phyloP scores from a whole-genome alignment of 768 basidiomycete species.

The Tubosaeta sp. region DNA sequence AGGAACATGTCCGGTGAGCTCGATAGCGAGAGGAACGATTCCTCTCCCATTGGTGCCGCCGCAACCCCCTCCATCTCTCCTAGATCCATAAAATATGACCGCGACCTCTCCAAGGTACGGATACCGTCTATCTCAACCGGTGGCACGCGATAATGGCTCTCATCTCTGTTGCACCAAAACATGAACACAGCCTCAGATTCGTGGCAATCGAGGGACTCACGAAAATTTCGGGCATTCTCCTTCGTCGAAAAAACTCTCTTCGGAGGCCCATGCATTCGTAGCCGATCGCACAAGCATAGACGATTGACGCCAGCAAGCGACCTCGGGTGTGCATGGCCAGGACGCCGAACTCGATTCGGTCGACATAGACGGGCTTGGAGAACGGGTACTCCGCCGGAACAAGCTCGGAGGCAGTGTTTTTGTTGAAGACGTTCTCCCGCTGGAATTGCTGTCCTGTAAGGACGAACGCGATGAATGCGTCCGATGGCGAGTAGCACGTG shows the following conservation, averaged over 20 bases:
- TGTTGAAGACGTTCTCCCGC: neutral
- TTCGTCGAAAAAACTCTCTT: neutral
- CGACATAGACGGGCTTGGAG: neutral
- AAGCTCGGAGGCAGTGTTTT: slow-evolving; percentile 8
- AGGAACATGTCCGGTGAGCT: slow-evolving; percentile 29
- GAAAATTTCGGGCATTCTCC: neutral
- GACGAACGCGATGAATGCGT: slow-evolving; percentile 9
- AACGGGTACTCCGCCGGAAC: slow-evolving; percentile 1
- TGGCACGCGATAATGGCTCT: neutral
- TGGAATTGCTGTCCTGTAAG: neutral
- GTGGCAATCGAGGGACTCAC: slow-evolving; percentile 12
- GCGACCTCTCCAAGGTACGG: slow-evolving; percentile 37
- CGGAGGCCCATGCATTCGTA: slow-evolving; percentile 9
- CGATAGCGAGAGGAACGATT: slow-evolving; percentile 41
- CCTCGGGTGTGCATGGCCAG: neutral
- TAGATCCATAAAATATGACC: slow-evolving; percentile 43
- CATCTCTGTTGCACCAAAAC: slow-evolving; percentile 5
- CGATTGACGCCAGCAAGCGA: slow-evolving; percentile 7
- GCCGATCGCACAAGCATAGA: slow-evolving; percentile 14
- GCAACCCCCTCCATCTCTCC: slow-evolving; percentile 26
- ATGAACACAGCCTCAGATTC: neutral
- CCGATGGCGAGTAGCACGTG: slow-evolving; percentile 4
- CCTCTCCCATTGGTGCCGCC: slow-evolving; percentile 31
- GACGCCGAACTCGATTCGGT: slow-evolving; percentile 4
- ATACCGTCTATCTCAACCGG: slow-evolving; percentile 36